These are phyloP conservation scores for Petasospora rhodanensis DNA, from an alignment of 1,139 yeast species.

Conservation along the genomic window DNA sequence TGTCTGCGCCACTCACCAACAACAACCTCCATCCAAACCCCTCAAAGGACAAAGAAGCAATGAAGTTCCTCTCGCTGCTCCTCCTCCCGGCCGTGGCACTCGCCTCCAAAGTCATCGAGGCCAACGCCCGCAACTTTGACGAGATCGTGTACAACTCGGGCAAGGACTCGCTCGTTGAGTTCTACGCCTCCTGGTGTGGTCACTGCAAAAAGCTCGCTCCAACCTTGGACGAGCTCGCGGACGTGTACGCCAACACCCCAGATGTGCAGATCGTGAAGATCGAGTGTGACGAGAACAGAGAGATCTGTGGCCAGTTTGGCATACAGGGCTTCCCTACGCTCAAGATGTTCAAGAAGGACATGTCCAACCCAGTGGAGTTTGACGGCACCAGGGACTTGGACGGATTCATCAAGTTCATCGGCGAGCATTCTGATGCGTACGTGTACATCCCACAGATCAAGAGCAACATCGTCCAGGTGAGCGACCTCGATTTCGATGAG, in stretches of 20 bases:
- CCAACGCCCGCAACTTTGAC: slow-evolving; percentile 47
- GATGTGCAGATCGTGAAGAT: slow-evolving; percentile 77
- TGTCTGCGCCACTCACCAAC: too few species aligned
- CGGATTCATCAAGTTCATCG: slow-evolving; percentile 61
- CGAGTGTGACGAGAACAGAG: slow-evolving; percentile 88
- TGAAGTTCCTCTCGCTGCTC: slow-evolving; percentile 3
- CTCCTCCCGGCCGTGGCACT: slow-evolving; percentile 24
- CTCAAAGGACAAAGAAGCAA: too few species aligned
- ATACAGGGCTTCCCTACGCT: slow-evolving; percentile 94
- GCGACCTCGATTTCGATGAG: slow-evolving; percentile 25
- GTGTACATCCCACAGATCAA: slow-evolving; percentile 31
- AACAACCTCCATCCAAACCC: too few species aligned
- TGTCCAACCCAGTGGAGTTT: slow-evolving; percentile 58
- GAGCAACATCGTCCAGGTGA: slow-evolving; percentile 22
- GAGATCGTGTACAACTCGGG: slow-evolving; percentile 50
- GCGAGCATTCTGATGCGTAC: slow-evolving; percentile 56
- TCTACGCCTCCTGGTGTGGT: slow-evolving; percentile 99
- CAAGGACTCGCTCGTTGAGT: slow-evolving; percentile 68
- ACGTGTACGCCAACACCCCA: slow-evolving; percentile 41
- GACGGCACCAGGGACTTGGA: slow-evolving; percentile 72
- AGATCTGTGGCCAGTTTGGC: slow-evolving; percentile 67
- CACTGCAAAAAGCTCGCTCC: slow-evolving; percentile 97
- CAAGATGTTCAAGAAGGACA: slow-evolving; percentile 66
- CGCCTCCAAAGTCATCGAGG: slow-evolving; percentile 35
- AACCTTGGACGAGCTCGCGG: slow-evolving; percentile 79